Percentiles rank a stretch among this genome's conserved stretches.
phyloP scores from a whole-genome alignment of 345 rosid genomes.

The Dovyalis caffra region DNA sequence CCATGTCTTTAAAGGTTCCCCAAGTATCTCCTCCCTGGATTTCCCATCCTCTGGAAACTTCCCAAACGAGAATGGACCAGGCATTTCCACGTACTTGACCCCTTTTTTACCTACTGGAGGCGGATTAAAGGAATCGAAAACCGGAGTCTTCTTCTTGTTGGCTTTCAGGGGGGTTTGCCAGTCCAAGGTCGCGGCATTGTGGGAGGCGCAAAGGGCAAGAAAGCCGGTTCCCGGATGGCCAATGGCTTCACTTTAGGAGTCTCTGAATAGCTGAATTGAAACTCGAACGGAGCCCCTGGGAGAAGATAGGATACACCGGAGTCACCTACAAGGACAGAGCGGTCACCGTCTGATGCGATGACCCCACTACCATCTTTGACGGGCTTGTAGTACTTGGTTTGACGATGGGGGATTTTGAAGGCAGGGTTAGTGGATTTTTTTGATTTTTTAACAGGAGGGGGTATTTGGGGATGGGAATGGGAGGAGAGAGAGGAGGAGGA shows the following conservation, averaged over 20 bases:
- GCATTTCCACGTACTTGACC: slow-evolving; percentile 68
- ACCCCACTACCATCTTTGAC: slow-evolving; percentile 55
- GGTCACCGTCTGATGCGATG: slow-evolving; percentile 64
- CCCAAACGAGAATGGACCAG: slow-evolving; percentile 61
- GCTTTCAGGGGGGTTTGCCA: slow-evolving; percentile 92
- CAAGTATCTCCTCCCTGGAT: slow-evolving; percentile 69
- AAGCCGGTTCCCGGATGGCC: slow-evolving; percentile 94
- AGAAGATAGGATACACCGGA: slow-evolving; percentile 85
- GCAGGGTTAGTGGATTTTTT: slow-evolving; percentile 51
- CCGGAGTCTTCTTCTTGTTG: slow-evolving; percentile 72
- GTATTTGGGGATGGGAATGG: slow-evolving; percentile 74
- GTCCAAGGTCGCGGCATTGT: slow-evolving; percentile 98
- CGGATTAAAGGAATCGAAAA: slow-evolving; percentile 69
- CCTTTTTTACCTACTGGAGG: slow-evolving; percentile 62
- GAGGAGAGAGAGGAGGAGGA: slow-evolving; percentile 46
- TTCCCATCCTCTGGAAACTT: slow-evolving; percentile 61
- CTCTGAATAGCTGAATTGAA: slow-evolving; percentile 90
- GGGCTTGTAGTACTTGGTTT: slow-evolving; percentile 69
- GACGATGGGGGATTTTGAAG: slow-evolving; percentile 61
- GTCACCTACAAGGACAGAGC: slow-evolving; percentile 65
- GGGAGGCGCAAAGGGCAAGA: slow-evolving; percentile 90
- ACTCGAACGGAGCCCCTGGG: slow-evolving; percentile 94
- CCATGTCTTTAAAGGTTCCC: slow-evolving; percentile 82
- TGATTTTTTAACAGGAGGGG: slow-evolving; percentile 45
- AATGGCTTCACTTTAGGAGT: slow-evolving; percentile 74